Evolutionary conservation across 257 asterid genomes (phyloP).

Genomic region (Paulownia fortunei): DNA sequence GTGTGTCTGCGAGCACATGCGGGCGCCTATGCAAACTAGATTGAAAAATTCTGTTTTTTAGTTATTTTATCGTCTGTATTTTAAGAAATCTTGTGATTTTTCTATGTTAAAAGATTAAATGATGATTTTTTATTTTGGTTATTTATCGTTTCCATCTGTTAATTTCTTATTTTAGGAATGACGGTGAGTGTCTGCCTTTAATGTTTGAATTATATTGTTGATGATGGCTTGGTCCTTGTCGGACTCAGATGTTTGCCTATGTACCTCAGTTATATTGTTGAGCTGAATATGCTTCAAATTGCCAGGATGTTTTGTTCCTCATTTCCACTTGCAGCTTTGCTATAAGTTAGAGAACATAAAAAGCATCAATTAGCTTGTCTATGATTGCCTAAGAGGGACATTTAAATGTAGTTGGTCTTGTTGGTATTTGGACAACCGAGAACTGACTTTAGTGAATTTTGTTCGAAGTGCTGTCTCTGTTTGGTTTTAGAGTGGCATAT

Average conservation of each 20-base stretch:
- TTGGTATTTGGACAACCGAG: background rate
- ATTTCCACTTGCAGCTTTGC: background rate
- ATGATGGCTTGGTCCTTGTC: background rate
- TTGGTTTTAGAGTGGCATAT: background rate
- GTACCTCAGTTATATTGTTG: background rate
- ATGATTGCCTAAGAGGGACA: background rate
- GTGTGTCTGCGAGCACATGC: constrained; percentile 11
- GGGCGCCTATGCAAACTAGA: background rate
- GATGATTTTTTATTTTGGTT: background rate
- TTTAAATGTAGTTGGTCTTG: no score
- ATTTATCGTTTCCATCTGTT: background rate
- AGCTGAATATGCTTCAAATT: background rate
- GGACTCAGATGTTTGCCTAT: background rate
- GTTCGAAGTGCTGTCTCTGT: background rate
- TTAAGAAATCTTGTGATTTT: background rate
- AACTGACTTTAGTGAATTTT: background rate
- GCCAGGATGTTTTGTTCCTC: background rate
- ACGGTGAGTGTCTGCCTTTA: background rate
- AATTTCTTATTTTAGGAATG: background rate
- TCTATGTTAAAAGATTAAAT: background rate
- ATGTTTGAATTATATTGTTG: background rate
- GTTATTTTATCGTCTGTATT: no score
- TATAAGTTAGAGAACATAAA: background rate
- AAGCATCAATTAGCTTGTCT: background rate
- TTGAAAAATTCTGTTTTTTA: background rate